Conservation (phyloP, 768 basidiomycete genomes). For the Leucocoprinus sp. region DNA sequence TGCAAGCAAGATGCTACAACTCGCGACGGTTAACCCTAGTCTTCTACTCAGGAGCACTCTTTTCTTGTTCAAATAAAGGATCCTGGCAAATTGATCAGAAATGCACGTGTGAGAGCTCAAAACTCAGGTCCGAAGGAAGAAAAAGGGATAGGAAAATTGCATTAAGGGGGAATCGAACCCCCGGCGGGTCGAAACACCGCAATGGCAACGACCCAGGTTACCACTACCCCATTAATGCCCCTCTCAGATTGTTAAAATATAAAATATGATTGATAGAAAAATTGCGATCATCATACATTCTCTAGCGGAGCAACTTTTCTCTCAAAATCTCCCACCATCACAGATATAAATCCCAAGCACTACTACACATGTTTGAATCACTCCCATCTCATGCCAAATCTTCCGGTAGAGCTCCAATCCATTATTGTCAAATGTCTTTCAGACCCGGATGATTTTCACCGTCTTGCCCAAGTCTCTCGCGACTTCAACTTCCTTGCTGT, state of each 20-base stretch:
- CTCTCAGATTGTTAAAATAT: background rate
- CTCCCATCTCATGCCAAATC: background rate
- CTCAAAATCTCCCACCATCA: too few relatives aligned
- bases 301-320: too few relatives aligned
- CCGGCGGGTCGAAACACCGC: conserved; percentile 57
- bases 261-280: too few relatives aligned
- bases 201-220: conserved; percentile 8
- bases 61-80: background rate
- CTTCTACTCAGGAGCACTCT: too few relatives aligned
- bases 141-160: too few relatives aligned
- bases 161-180: conserved; percentile 79
- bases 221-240: conserved; percentile 8
- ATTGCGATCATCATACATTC: too few relatives aligned
- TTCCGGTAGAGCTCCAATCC: conserved; percentile 3
- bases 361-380: too few relatives aligned
- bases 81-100: background rate
- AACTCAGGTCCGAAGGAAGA: too few relatives aligned
- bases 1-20: too few relatives aligned
- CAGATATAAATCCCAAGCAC: too few relatives aligned
- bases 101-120: too few relatives aligned
- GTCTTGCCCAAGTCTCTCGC: conserved; percentile 5
- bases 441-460: conserved; percentile 2
- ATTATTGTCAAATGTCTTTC: conserved; percentile 2
- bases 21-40: too few relatives aligned
- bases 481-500: conserved; percentile 9